A percentile compares a stretch with the other conserved stretches of the same genome.
Evolutionary conservation across 129 eudicot genomes (phyloP).

Genomic region (Arctium minus): DNA sequence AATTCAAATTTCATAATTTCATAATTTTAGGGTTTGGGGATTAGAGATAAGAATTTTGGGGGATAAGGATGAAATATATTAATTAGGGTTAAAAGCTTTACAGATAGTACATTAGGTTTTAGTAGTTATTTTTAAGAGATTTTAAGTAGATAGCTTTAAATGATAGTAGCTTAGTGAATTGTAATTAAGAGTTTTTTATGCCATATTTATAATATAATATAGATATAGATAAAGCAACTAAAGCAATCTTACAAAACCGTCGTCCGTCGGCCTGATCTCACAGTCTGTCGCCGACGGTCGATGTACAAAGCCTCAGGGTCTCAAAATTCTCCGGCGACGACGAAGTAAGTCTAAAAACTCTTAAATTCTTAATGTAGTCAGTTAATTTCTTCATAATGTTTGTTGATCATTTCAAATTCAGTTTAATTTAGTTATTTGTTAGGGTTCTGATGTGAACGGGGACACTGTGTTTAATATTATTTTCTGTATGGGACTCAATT

Average conservation of each 20-base stretch:
- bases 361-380: not conserved
- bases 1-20: too few relatives aligned
- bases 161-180: too few relatives aligned
- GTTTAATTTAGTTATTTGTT: not conserved
- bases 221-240: too few relatives aligned
- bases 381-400: not conserved
- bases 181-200: too few relatives aligned
- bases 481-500: not conserved
- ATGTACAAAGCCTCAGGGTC: not conserved
- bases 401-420: not conserved
- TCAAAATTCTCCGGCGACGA: not conserved
- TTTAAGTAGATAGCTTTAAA: too few relatives aligned
- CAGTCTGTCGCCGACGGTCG: not conserved
- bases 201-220: too few relatives aligned
- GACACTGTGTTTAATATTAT: not conserved
- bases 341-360: not conserved
- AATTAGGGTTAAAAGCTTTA: too few relatives aligned
- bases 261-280: not conserved
- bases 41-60: too few relatives aligned
- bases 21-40: too few relatives aligned
- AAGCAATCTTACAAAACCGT: not conserved
- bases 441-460: not conserved
- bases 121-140: too few relatives aligned
- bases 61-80: too few relatives aligned
- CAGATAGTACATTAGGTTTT: too few relatives aligned